A percentile compares a stretch with the other conserved stretches of the same genome.
These are phyloP conservation scores for Calonectria pauciramosa DNA, from an alignment of 2,329 filamentous ascomycete genomes.

Conservation along the genomic window DNA sequence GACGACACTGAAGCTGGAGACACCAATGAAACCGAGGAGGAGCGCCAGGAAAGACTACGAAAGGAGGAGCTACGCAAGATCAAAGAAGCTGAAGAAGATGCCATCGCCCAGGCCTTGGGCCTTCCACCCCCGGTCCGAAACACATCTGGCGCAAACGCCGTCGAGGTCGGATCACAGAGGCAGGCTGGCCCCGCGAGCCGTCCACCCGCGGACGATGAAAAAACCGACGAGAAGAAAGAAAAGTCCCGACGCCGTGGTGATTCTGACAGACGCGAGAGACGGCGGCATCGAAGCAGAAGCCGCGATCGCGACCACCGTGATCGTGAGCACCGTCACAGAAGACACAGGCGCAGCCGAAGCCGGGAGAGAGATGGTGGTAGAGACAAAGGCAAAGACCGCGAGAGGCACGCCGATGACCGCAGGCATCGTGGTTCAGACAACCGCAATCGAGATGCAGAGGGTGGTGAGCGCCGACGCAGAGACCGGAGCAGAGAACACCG, in stretches of 20 bases:
- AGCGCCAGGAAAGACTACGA: slow-evolving; percentile 71
- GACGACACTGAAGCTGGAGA: slow-evolving; percentile 59
- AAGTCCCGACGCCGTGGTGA: slow-evolving; percentile 50
- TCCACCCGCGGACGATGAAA: slow-evolving; percentile 40
- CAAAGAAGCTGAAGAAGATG: slow-evolving; percentile 95
- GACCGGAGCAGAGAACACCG: slow-evolving; percentile 39
- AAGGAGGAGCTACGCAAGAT: slow-evolving; percentile 84
- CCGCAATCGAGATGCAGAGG: slow-evolving; percentile 25
- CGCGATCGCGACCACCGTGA: slow-evolving; percentile 47
- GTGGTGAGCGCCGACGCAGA: slow-evolving; percentile 32
- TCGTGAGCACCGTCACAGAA: slow-evolving; percentile 47
- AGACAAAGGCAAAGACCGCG: slow-evolving; percentile 33
- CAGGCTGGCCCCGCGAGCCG: slow-evolving; percentile 48
- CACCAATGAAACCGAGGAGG: slow-evolving; percentile 69
- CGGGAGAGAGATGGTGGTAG: slow-evolving; percentile 45
- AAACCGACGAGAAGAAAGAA: slow-evolving; percentile 45
- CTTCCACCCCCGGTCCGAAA: slow-evolving; percentile 77
- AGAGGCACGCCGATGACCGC: slow-evolving; percentile 27
- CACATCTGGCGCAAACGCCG: slow-evolving; percentile 74
- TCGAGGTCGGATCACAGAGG: slow-evolving; percentile 69
- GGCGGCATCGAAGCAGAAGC: slow-evolving; percentile 55
- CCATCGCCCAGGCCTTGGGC: slow-evolving; percentile 85
- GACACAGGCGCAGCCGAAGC: slow-evolving; percentile 51
- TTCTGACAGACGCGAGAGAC: slow-evolving; percentile 48
- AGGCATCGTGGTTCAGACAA: slow-evolving; percentile 30